Evolutionary conservation across 176 grass and related monocot genomes (phyloP).

Genomic region (Calamus simplicifolius): DNA sequence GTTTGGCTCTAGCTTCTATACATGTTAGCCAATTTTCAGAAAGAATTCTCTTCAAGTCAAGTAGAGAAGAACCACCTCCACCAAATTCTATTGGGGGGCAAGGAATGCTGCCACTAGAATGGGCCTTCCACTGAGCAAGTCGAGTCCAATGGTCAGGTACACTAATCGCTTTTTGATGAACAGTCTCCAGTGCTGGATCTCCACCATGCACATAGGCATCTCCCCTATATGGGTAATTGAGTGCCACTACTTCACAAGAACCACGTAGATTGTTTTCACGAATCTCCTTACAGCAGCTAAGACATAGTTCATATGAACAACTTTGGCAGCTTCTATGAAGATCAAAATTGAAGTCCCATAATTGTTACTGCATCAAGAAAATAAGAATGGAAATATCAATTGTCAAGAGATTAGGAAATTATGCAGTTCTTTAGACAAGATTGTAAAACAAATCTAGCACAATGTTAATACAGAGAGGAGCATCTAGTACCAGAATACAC

Average conservation of each 20-base stretch:
- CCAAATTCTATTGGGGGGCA: too few species aligned
- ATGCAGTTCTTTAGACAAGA: background rate
- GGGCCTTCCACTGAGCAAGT: constrained; percentile 27
- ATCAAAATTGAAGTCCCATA: constrained; percentile 68
- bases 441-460: background rate
- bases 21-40: too few species aligned
- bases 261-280: constrained; percentile 17
- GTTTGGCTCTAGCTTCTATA: too few species aligned
- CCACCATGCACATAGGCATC: constrained; percentile 51
- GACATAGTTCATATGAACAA: constrained; percentile 65
- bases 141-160: constrained; percentile 21
- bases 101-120: too few species aligned
- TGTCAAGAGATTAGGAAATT: too few species aligned
- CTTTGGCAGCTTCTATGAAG: constrained; percentile 55
- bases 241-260: constrained; percentile 17
- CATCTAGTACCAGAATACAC: constrained; percentile 43
- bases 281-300: constrained; percentile 58
- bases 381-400: constrained; percentile 5
- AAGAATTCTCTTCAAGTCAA: too few species aligned
- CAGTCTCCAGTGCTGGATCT: constrained; percentile 8
- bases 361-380: constrained; percentile 39
- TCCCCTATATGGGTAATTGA: constrained; percentile 25
- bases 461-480: background rate
- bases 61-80: too few species aligned
- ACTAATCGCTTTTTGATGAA: background rate